These are phyloP conservation scores for Candida rishiriensis DNA, from an alignment of 805 yeast species.

Conservation along the genomic window DNA sequence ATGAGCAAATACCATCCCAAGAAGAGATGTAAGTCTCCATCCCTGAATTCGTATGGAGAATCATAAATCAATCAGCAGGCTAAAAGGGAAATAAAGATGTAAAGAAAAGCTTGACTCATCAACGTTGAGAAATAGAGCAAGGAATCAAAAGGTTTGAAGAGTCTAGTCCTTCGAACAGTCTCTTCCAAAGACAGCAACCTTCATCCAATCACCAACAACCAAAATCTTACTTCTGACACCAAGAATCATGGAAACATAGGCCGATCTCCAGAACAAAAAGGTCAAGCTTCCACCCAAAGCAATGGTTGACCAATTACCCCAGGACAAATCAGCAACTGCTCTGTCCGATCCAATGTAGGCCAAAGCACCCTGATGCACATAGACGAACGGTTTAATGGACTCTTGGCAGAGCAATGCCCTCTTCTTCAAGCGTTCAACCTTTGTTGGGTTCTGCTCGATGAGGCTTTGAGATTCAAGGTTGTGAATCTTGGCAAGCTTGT, in stretches of 20 bases:
- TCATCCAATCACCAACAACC: constrained; percentile 84
- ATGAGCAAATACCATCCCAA: background rate
- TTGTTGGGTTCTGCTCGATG: constrained; percentile 36
- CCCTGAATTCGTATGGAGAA: too few species aligned
- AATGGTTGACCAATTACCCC: constrained; percentile 75
- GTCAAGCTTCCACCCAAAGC: constrained; percentile 81
- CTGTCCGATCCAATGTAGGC: constrained; percentile 90
- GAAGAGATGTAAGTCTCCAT: background rate
- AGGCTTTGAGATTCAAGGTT: constrained; percentile 43
- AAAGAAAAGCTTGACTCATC: background rate
- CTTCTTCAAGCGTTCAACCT: constrained; percentile 41
- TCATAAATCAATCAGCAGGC: background rate
- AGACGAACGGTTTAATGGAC: constrained; percentile 58
- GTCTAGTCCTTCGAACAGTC: constrained; percentile 77
- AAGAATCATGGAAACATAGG: constrained; percentile 87
- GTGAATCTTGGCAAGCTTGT: constrained; percentile 58
- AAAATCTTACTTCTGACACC: constrained; percentile 81
- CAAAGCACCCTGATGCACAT: constrained; percentile 84
- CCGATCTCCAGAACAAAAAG: constrained; percentile 90
- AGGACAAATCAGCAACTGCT: constrained; percentile 85
- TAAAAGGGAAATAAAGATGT: background rate
- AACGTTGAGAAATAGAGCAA: background rate
- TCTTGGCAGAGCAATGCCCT: constrained; percentile 36
- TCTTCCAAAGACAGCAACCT: constrained; percentile 83
- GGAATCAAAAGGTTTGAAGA: background rate